Evolutionary conservation across 2,329 filamentous ascomycete species (phyloP), one percentile per base, ranked within the genome.

Genomic region (Claviceps monticola): DNA sequence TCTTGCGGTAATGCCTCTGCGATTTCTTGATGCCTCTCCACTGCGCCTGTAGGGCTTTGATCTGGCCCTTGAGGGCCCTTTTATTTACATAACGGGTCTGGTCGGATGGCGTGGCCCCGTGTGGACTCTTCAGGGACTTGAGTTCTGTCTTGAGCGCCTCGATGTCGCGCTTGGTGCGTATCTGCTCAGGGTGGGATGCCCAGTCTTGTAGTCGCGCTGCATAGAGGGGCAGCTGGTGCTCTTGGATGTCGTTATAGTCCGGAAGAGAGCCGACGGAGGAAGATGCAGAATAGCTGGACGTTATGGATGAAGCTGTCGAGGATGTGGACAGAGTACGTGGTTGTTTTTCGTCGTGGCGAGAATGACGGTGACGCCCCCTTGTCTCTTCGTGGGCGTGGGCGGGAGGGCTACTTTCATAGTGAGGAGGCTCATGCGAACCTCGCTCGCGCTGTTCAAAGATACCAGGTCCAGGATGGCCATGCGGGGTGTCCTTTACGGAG

Each of bases 211-310:
- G 65, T 3, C 68, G 68, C 13, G 66, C 59, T 46, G 68, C 68
- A 14, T 72, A 70, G 1, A 72, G 54, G 1, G 74, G 71, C 1
- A 80, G 65, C 60, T 79, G 76, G 17, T 65, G 58, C 50, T 73
- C 71, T 13, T 61, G 62, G 2, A 81, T 65, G 43, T 75, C 70
- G 52, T 79, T 73, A 58, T 74, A 74, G 50, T 74, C 70, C 0
- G 76, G 75, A 1, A 82, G 72, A 2, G 75, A 79, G 38, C 72
- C 76, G 51, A 79, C 63, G 2, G 66, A 70, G 5, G 66, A 69
- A 6, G 43, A 45, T 3, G 56, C 62, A 1, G 66, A 69, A 19
- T 61, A 63, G 7, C 64, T 63, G 1, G 66, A 68, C 0, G 65
- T 66, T 0, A 55, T 56, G 0, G 66, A 70, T 0, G 68, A 69